phyloP scores from a whole-genome alignment of 1,139 yeast genomes.

The Candida sp. region DNA sequence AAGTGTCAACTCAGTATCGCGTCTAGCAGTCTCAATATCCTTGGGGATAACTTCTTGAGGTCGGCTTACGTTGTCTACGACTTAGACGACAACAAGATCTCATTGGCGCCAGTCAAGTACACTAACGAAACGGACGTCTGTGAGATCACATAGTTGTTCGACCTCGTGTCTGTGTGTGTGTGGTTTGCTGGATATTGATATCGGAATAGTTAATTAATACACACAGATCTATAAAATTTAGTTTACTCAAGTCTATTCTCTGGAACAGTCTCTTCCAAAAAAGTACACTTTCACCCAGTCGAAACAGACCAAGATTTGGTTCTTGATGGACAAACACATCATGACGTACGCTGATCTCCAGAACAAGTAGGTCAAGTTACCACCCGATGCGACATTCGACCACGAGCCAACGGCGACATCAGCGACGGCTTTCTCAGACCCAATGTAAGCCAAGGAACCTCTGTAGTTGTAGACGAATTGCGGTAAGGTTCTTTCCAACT shows the following conservation, averaged over 20 bases:
- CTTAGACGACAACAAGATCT: constrained; percentile 26
- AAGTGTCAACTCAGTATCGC: constrained; percentile 7
- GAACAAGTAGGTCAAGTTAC: constrained; percentile 84
- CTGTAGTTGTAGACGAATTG: constrained; percentile 65
- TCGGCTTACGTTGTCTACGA: constrained; percentile 31
- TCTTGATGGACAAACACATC: constrained; percentile 89
- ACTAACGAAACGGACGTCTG: constrained; percentile 13
- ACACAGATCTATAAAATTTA: constrained; percentile 1
- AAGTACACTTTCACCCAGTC: constrained; percentile 89
- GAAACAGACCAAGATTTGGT: constrained; percentile 79
- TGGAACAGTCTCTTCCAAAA: constrained; percentile 85
- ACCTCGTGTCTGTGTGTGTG: background rate
- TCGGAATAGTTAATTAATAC: too few species aligned
- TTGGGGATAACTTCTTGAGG: constrained; percentile 37
- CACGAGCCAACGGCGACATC: constrained; percentile 88
- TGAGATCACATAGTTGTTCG: constrained; percentile 16
- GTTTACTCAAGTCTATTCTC: constrained; percentile 39
- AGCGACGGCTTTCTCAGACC: constrained; percentile 92
- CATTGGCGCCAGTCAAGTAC: constrained; percentile 29
- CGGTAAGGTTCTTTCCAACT: constrained; percentile 50
- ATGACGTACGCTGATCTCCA: constrained; percentile 94
- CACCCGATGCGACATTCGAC: constrained; percentile 81
- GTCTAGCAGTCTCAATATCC: constrained; percentile 12
- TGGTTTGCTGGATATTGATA: too few species aligned
- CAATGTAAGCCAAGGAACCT: constrained; percentile 82